phyloP scores from a whole-genome alignment of 164 flowering plant genomes.

The Piper betle region DNA sequence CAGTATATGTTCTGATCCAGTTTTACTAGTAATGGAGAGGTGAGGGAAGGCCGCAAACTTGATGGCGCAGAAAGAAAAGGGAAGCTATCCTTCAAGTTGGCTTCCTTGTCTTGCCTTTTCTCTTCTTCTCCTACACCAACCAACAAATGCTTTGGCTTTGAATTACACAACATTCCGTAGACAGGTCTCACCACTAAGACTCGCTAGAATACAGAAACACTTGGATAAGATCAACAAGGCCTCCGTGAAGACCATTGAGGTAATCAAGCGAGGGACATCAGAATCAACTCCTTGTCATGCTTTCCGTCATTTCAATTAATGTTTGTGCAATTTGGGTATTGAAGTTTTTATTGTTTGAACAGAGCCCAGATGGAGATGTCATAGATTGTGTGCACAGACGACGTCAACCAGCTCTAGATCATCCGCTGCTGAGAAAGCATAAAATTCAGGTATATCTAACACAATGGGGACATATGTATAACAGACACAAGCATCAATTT shows the following conservation, averaged over 20 bases:
- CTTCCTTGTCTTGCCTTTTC: background rate
- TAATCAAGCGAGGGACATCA: slow-evolving; percentile 6
- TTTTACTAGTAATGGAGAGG: slow-evolving; percentile 23
- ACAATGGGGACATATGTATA: too few species aligned
- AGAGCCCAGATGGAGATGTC: slow-evolving; percentile 97
- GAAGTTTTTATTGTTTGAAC: slow-evolving; percentile 3
- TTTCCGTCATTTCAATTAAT: background rate
- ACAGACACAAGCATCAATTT: too few species aligned
- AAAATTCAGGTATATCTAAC: slow-evolving; percentile 90
- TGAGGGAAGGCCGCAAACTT: slow-evolving; percentile 7
- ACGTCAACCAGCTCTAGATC: slow-evolving; percentile 89
- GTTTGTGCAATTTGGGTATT: background rate
- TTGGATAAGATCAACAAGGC: slow-evolving; percentile 59
- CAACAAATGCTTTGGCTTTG: slow-evolving; percentile 14
- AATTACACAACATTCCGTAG: slow-evolving; percentile 43
- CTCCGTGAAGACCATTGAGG: slow-evolving; percentile 53
- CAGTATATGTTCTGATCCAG: slow-evolving; percentile 11
- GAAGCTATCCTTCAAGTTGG: slow-evolving; percentile 3
- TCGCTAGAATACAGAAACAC: slow-evolving; percentile 49
- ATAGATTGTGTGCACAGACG: slow-evolving; percentile 79
- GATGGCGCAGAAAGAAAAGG: slow-evolving; percentile 37
- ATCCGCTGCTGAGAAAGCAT: slow-evolving; percentile 85
- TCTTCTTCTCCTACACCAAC: background rate
- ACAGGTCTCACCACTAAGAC: slow-evolving; percentile 48
- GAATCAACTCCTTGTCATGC: too few species aligned